Base-by-base conservation (phyloP, 768 basidiomycete species). In the Amanita polypyramis region DNA sequence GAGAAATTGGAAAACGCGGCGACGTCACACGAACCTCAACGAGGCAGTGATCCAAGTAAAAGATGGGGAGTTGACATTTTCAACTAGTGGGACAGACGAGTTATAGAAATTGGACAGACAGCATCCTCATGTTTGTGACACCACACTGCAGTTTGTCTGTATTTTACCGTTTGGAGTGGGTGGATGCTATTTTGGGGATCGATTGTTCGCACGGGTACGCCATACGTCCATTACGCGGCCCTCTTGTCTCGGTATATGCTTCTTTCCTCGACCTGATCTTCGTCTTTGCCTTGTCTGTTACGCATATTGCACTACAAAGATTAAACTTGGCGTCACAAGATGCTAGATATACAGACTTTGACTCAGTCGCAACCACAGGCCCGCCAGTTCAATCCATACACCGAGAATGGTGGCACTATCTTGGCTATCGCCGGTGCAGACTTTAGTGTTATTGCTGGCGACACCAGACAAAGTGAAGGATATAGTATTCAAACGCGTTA, bases 401-500 rank as follows among this genome's bases (percentile, higher is more conserved):
- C 82, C 2, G 81, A 91, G 56, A 97, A 97, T 57, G 95, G 95
- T 25, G 95, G 96, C 21, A 93, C 94, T 15, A 95, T 97, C 67
- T 81, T 99, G 58, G 89, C 89, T 60, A 89, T 98, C 61, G 91
- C 94, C 4, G 96, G 95, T 45, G 77, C 80, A 38, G 88, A 93
- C 64, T 98, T 98, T 64, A 77, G 78, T 51, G 92, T 98, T 62
- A 87, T 97, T 58, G 94, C 96, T 4, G 90, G 93, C 44, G 95
- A 99, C 67, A 99, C 95, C 37, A 73, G 95, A 49, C 96, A 98
- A 70, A 91, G 84, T 55, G 88, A 94, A 62, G 95, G 95, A n/a
- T 98, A 89, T 68, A 87, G 72, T 62, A 99, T 99, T 64, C 95
- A 99, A 73, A 96, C 95, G 51, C 77, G 95, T 64, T 97, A 96